Percentiles rank a stretch among this genome's conserved stretches.
These are phyloP conservation scores for Piper betle DNA, from an alignment of 164 flowering plant species.

Conservation along the genomic window DNA sequence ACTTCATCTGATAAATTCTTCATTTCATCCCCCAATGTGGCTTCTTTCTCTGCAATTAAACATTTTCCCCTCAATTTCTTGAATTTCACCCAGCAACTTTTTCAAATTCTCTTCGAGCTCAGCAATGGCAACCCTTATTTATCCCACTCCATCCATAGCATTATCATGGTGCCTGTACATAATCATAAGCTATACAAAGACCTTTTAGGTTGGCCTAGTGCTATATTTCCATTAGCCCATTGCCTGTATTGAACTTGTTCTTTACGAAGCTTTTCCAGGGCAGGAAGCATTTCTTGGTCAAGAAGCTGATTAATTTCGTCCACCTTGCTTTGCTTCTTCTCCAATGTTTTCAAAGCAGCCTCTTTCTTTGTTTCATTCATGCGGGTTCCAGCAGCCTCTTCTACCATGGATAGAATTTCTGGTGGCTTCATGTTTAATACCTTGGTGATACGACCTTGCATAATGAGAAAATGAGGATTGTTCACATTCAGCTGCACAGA, in stretches of 20 bases:
- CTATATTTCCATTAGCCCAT: slow-evolving; percentile 97
- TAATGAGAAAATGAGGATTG: slow-evolving; percentile 96
- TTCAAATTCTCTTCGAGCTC: slow-evolving; percentile 36
- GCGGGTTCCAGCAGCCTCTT: slow-evolving; percentile 99
- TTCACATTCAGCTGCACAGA: slow-evolving; percentile 98
- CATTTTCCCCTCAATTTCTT: slow-evolving; percentile 54
- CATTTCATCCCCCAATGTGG: slow-evolving; percentile 79
- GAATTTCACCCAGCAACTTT: slow-evolving; percentile 32
- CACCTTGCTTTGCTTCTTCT: slow-evolving; percentile 94
- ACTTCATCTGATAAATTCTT: slow-evolving; percentile 63
- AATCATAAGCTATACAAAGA: slow-evolving; percentile 92
- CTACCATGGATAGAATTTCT: slow-evolving; percentile 93
- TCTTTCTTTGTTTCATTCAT: slow-evolving; percentile 99
- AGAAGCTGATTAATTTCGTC: slow-evolving; percentile 96
- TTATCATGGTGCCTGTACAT: slow-evolving; percentile 69
- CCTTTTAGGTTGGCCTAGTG: slow-evolving; percentile 77
- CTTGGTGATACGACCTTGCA: slow-evolving; percentile 99
- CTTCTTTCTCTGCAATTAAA: slow-evolving; percentile 68
- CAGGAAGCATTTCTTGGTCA: slow-evolving; percentile 90
- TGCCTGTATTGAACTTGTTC: slow-evolving; percentile 93
- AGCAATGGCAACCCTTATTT: slow-evolving; percentile 41
- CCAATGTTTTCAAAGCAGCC: slow-evolving; percentile 87
- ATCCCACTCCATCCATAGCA: slow-evolving; percentile 54
- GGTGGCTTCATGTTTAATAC: slow-evolving; percentile 99
- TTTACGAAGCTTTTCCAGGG: slow-evolving; percentile 85